phyloP scores from a whole-genome alignment of 179 eudicot species.

The Heliamphora pulchella region DNA sequence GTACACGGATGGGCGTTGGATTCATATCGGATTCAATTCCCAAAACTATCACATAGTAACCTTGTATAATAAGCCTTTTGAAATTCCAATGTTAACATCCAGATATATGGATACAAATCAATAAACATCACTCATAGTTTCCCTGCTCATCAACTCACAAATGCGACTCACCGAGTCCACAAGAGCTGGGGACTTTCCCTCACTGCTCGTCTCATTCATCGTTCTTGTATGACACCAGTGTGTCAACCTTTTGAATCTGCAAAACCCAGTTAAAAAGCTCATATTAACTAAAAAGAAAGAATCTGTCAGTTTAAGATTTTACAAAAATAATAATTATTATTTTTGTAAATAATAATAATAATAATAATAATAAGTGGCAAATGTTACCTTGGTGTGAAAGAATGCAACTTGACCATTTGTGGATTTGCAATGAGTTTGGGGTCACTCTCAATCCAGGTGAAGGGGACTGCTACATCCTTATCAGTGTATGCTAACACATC shows the following conservation, averaged over 20 bases:
- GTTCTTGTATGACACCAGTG: slow-evolving; percentile 82
- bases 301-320: no score
- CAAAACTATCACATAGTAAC: neutral
- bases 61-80: neutral
- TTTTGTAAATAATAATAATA: no score
- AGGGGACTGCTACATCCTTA: slow-evolving; percentile 68
- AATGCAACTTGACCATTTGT: slow-evolving; percentile 90
- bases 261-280: neutral
- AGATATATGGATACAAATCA: neutral
- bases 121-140: no score
- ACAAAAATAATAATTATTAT: neutral
- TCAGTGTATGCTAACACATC: slow-evolving; percentile 93
- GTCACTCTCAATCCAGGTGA: slow-evolving; percentile 94
- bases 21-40: neutral
- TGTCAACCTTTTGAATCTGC: slow-evolving; percentile 95
- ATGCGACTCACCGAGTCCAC: neutral
- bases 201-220: slow-evolving; percentile 67
- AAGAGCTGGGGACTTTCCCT: neutral
- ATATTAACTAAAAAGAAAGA: no score
- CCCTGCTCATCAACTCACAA: neutral
- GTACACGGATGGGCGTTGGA: no score
- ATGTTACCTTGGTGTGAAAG: slow-evolving; percentile 82
- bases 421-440: slow-evolving; percentile 83
- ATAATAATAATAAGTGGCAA: no score
- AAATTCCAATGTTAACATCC: neutral